phyloP scores from a whole-genome alignment of 116 monocot species.

The Cymodocea nodosa region DNA sequence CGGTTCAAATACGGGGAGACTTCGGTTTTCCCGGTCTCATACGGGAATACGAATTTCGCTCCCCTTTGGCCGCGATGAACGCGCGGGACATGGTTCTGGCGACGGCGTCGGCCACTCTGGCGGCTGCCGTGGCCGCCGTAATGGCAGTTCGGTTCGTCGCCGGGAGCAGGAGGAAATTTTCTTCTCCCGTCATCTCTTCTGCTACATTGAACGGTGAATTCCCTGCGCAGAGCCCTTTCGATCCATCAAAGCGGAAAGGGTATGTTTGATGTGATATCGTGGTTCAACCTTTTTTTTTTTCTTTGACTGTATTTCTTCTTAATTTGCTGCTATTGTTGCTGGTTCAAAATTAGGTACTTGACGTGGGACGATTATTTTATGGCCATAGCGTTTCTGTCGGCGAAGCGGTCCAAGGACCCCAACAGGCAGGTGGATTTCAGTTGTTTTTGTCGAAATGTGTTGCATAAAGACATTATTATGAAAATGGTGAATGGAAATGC shows the following conservation, averaged over 20 bases:
- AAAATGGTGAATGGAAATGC: too few species aligned
- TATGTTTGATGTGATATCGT: not conserved
- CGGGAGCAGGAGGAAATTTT: not conserved
- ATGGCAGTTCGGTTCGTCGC: slow-evolving; percentile 28
- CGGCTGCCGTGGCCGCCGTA: slow-evolving; percentile 38
- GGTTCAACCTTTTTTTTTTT: not conserved
- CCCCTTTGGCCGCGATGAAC: slow-evolving; percentile 8
- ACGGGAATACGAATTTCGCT: not conserved
- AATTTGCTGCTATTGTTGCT: slow-evolving; percentile 2
- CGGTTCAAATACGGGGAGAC: too few species aligned
- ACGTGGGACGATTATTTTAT: slow-evolving; percentile 98
- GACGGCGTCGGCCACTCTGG: slow-evolving; percentile 37
- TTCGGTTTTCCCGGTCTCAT: too few species aligned
- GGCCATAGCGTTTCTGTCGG: slow-evolving; percentile 86
- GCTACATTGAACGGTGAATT: slow-evolving; percentile 1
- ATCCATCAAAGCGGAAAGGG: slow-evolving; percentile 72
- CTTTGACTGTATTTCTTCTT: slow-evolving; percentile 1
- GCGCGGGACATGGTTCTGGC: slow-evolving; percentile 30
- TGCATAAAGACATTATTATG: too few species aligned
- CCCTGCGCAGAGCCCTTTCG: slow-evolving; percentile 42
- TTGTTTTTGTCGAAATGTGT: too few species aligned
- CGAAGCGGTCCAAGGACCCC: slow-evolving; percentile 88
- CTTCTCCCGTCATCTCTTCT: not conserved
- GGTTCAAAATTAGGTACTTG: slow-evolving; percentile 35
- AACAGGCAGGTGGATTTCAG: slow-evolving; percentile 49